These are phyloP conservation scores for Cornus kousa DNA, from an alignment of 148 eudicot species.

Conservation along the genomic window DNA sequence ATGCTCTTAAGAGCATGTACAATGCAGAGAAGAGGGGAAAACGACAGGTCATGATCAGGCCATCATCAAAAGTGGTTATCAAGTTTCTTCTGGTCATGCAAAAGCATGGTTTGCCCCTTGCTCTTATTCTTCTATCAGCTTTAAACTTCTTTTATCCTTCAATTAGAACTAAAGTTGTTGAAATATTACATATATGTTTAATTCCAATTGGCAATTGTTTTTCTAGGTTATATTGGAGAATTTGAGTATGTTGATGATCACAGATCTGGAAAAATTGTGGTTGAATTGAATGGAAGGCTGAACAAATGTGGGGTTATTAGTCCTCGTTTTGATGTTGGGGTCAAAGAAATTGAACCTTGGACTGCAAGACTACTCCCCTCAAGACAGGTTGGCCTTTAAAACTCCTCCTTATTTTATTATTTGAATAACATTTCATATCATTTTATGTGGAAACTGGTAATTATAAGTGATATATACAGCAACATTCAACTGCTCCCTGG, in stretches of 20 bases:
- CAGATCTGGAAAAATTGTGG: constrained; percentile 44
- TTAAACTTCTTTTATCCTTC: background rate
- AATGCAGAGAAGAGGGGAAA: constrained; percentile 66
- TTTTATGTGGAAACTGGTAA: background rate
- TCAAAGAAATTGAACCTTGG: constrained; percentile 63
- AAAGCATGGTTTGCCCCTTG: constrained; percentile 42
- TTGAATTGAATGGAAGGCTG: constrained; percentile 42
- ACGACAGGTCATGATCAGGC: constrained; percentile 63
- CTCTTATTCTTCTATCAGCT: background rate
- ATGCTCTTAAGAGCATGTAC: constrained; percentile 62
- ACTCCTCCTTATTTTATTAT: background rate
- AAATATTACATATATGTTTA: background rate
- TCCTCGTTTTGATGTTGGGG: constrained; percentile 61
- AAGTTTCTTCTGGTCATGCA: constrained; percentile 65
- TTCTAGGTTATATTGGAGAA: constrained; percentile 43
- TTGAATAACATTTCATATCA: background rate
- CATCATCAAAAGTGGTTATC: constrained; percentile 60
- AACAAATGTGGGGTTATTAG: constrained; percentile 66
- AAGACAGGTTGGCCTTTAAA: constrained; percentile 36
- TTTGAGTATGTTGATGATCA: constrained; percentile 51
- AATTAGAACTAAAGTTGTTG: background rate
- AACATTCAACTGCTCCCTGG: too few species aligned
- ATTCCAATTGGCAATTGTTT: background rate
- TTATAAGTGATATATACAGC: too few species aligned
- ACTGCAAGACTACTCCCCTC: constrained; percentile 51